Percentiles rank a stretch among this genome's conserved stretches.
Evolutionary conservation across 352 stramenopile species (phyloP).

Genomic region (Globisporangium ultimum): DNA sequence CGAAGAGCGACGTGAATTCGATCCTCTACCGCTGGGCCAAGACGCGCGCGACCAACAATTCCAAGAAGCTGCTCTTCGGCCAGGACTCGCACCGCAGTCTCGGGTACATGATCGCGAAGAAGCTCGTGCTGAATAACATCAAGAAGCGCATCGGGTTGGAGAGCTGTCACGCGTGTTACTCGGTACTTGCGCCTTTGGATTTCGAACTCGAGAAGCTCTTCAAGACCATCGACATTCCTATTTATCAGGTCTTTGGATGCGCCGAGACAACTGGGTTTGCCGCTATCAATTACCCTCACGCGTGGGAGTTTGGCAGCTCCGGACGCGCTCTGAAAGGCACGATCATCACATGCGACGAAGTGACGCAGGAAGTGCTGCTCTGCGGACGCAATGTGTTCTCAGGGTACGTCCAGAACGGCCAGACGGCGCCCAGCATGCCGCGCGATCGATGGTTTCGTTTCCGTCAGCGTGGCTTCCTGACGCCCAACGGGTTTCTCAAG

Average conservation of each 20-base stretch:
- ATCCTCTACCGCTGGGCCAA: conserved; percentile 77
- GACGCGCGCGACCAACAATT: conserved; percentile 72
- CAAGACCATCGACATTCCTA: conserved; percentile 78
- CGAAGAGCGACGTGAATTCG: conserved; percentile 72
- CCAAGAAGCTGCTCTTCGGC: conserved; percentile 68
- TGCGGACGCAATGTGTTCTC: conserved; percentile 71
- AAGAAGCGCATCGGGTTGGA: conserved; percentile 79
- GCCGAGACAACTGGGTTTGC: conserved; percentile 68
- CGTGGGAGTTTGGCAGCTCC: conserved; percentile 70
- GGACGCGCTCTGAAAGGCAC: conserved; percentile 58
- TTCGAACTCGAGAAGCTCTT: conserved; percentile 82
- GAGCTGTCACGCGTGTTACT: conserved; percentile 73
- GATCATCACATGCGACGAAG: conserved; percentile 57
- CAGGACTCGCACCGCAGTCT: conserved; percentile 50
- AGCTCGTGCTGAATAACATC: conserved; percentile 73
- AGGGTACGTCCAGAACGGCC: conserved; percentile 45
- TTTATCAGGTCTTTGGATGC: conserved; percentile 75
- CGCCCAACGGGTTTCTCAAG: conserved; percentile 68
- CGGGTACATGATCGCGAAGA: conserved; percentile 77
- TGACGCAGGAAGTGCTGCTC: conserved; percentile 57
- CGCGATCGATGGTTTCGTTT: conserved; percentile 54
- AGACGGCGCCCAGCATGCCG: conserved; percentile 18
- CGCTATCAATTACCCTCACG: conserved; percentile 66
- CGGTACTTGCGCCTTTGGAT: conserved; percentile 67
- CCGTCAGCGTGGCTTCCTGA: conserved; percentile 56